Base-by-base conservation (phyloP, 305 asterid genomes). In the Coffea humblotiana region DNA sequence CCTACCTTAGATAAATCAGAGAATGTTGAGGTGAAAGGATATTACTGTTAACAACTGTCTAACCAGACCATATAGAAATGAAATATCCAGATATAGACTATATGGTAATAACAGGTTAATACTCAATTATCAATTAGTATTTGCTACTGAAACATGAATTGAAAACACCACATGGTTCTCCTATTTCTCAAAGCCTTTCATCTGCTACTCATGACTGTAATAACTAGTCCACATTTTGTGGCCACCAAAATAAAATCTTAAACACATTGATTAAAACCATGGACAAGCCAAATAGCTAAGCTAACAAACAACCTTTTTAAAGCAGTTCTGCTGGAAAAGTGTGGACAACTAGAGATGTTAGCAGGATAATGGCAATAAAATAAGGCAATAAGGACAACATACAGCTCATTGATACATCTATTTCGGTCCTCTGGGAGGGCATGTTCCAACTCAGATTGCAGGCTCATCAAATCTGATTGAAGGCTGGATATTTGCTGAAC, bases 361-460 rank as follows among this genome's bases (percentile, higher is more conserved):
- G 0, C 19, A 61, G 51, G 64, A 60, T 63, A 43, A 25, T 76
- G 60, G 56, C 23, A 60, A 25, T 23, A 49, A 23, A 23, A 71
- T 9, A 58, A 66, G 5, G 11, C 67, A 67, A 27, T n/a, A 16
- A 52, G 32, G 54, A 47, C 48, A 79, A 90, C 99, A 89, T 83
- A 96, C 99, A 96, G 86, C 83, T 96, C 97, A 80, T 94, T 96
- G 81, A 96, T 92, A 77, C 96, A 92, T 90, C 92, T 90, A 88
- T 90, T 88, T 90, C 99, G 90, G 88, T 96, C 99, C 79, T 89
- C 97, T 0, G 99, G 99, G 75, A 96, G 97, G 86, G 97, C 88
- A 82, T 96, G 90, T 78, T 96, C 99, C 27, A 94, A 91, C 87
- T 96, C 98, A 80, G 95, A 96, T 77, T 92, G 97, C 88, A 91